Evolutionary conservation across 129 eudicot genomes (phyloP), one percentile per base, ranked within the genome.

Genomic region (Gnaphalium uliginosum): DNA sequence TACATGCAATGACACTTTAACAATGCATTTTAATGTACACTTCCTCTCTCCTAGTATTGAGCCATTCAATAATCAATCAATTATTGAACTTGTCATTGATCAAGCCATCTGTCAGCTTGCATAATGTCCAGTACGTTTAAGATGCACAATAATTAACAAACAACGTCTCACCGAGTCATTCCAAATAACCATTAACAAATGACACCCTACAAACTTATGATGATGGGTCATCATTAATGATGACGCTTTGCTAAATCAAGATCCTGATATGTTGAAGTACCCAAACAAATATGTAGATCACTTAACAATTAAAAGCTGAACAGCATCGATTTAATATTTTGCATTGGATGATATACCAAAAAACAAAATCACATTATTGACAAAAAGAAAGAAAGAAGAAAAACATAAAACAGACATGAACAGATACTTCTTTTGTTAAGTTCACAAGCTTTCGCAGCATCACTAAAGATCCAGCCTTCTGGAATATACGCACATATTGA

Each of bases 361-460:
- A 46, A 18, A 65, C 66, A 63, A 77, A 71, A 63, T 60, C 59
- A 24, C 66, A 78, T 71, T 71, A 73, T 75, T 63, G 71, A 75
- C 79, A 67, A 33, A 30, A 76, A 32, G 29, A 41, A 65, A 24
- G 25, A 58, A 26, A 37, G 25, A 54, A 57, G 19, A 43, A 46
- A 41, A 29, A 60, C 25, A 62, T 29, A 25, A 39, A 43, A 50
- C 32, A 46, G 56, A 48, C 66, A n/a, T 17, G 46, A 64, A 61
- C 41, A 19, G 9, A 23, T 21, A 35, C 78, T 51, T 11, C 63
- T 59, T 63, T 74, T 73, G 39, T 74, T 62, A 74, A 61, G 78
- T 74, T 74, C 71, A 74, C 78, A 62, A 59, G 32, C 48, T 33
- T 72, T 18, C 18, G 26, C 54, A 51, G 51, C 56, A 76, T 67